A percentile compares a stretch with the other conserved stretches of the same genome.
Conservation (phyloP, 257 asterid genomes). For the Anisodus tanguticus region DNA sequence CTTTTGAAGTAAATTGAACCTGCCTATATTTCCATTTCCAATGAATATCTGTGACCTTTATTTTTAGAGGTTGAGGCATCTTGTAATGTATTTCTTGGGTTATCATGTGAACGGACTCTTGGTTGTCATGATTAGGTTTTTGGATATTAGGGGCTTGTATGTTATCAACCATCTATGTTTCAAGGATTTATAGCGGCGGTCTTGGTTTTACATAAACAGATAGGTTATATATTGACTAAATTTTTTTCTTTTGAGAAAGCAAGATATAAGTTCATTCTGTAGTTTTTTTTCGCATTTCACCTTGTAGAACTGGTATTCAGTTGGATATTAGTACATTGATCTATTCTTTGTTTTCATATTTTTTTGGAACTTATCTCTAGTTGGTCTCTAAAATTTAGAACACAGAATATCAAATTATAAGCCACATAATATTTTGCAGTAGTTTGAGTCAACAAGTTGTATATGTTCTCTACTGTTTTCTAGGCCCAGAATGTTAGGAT, state of each 20-base stretch:
- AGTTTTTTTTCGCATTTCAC: no score
- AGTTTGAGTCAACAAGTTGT: neutral
- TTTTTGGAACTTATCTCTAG: neutral
- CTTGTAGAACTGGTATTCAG: no score
- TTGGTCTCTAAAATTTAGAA: neutral
- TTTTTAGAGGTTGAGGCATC: neutral
- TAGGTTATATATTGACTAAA: neutral
- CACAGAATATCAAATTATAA: neutral
- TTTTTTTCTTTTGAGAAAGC: neutral
- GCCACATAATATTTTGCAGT: neutral
- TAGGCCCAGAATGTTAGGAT: neutral
- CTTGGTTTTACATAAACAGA: neutral
- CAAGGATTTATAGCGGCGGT: neutral
- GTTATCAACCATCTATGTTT: neutral
- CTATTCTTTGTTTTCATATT: neutral
- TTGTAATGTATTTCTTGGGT: neutral
- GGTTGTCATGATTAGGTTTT: slow-evolving; percentile 9
- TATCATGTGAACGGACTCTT: neutral
- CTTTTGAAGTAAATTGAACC: neutral
- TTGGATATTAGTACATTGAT: neutral
- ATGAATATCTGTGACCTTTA: neutral
- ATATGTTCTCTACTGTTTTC: neutral
- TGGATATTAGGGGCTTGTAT: neutral
- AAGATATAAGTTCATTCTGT: neutral
- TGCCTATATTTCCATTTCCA: neutral